Evolutionary conservation across 2,329 filamentous ascomycete genomes (phyloP), one percentile per base, ranked within the genome.

Genomic region (Verticillium longisporum): DNA sequence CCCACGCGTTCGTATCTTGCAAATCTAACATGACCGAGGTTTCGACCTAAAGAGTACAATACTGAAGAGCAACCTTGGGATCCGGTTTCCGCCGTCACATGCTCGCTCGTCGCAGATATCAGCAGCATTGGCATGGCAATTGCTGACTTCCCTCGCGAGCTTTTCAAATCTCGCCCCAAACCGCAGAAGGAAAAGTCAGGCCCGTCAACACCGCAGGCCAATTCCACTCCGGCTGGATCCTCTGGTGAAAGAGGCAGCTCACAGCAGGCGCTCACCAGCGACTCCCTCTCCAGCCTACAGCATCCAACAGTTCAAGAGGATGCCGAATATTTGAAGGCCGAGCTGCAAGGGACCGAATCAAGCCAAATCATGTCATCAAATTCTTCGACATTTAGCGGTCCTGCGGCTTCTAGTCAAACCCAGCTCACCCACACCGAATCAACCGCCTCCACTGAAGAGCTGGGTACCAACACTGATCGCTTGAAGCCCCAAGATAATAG

Each of bases 81-180:
- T 65, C 91, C 92, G 0, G 84, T 96, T 31, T 87, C 89, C 14
- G 91, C 91, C 21, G 90, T 87, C 15, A 87, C 91, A 0, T 85
- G 86, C 55, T 91, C 92, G 0, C 75, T 97, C 1, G 78, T 96
- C n/a, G 89, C 90, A 6, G 94, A 93, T 15, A 79, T 95, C 56
- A 87, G 89, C 32, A 89, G 84, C 45, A 88, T 97, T 61, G 85
- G 90, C 68, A 89, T 96, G 83, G 91, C 91, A 1, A 81, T 96
- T 50, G 90, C 90, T 1, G 92, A 96, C 68, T 83, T 88, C 66
- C 85, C 85, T 2, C 75, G 81, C 18, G 81, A 85, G 62, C 72
- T 87, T 5, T 84, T 86, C 71, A 82, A 78, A 56, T 69, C 68
- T 15, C 68, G 69, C 9, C 66, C 67, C 55, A 67, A 64, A 56